Evolutionary conservation across 139 green algal species (phyloP), one percentile per base, ranked within the genome.

Genomic region (Chlorella vulgaris): DNA sequence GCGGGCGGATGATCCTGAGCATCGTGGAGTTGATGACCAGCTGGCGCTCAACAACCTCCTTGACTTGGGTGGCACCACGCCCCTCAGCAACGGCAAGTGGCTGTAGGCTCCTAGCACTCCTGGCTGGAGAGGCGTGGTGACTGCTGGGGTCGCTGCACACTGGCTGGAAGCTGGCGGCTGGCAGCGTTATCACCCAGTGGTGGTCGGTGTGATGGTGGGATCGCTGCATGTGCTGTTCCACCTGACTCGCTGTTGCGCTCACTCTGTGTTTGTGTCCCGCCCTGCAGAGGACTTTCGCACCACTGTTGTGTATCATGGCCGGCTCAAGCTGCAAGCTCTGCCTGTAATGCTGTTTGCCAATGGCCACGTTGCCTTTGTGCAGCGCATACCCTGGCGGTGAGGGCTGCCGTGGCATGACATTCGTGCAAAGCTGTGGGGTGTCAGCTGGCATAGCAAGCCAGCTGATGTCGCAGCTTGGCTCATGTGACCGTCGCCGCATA

Each of bases 281-380:
- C 63, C 8, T n/a, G 71, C 71, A 78, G 71, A 50, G 6, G 50
- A 43, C 15, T 22, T 22, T 3, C 71, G 51, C 31, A 35, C 71
- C 1, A 29, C 51, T 2, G 31, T 35, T 24, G 71, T 33, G 2
- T 78, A 7, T 1, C 47, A 78, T 22, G 8, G 71, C 71, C 31
- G 31, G 50, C 71, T 78, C 33, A n/a, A 3, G 4, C 26, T 78
- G 47, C 50, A 78, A 21, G 31, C 71, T 2, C 50, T 78, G 50
- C 71, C 71, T 4, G 71, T 78, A 22, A 50, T 50, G 21, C 50
- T 78, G 28, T 78, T 78, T 31, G 24, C 71, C 31, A 78, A 51
- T 50, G 71, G 71, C 7, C 71, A 78, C 71, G 71, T 67, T 21
- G 71, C 71, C 4, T 78, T 67, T 78, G 71, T 78, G 71, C 71